These are phyloP conservation scores for Geranium brycei DNA, from an alignment of 345 rosid genomes.

Conservation along the genomic window DNA sequence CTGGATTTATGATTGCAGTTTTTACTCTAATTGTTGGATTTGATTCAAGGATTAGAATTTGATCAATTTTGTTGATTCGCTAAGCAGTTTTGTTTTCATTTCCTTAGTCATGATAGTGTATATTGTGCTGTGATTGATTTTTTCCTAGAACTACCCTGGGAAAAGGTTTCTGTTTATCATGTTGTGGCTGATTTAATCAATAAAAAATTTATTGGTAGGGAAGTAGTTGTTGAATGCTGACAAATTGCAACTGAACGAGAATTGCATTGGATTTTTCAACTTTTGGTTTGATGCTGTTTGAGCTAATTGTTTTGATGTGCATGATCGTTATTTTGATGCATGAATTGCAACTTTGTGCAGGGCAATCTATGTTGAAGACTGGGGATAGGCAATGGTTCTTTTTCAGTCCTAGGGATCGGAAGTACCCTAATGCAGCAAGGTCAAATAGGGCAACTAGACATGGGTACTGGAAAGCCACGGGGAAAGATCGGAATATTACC, in stretches of 20 bases:
- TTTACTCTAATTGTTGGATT: too few species aligned
- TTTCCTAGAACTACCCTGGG: too few species aligned
- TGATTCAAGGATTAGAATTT: too few species aligned
- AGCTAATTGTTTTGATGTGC: too few species aligned
- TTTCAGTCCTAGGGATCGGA: conserved; percentile 70
- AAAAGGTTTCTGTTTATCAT: too few species aligned
- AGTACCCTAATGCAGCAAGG: conserved; percentile 73
- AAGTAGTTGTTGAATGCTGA: not conserved
- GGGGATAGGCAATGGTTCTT: conserved; percentile 92
- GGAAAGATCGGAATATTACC: conserved; percentile 2
- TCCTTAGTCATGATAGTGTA: too few species aligned
- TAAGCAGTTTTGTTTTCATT: too few species aligned
- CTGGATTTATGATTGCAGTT: too few species aligned
- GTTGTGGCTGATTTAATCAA: not conserved
- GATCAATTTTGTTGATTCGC: too few species aligned
- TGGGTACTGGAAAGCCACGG: conserved; percentile 24
- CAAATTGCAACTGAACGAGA: not conserved
- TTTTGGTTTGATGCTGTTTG: not conserved
- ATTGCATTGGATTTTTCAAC: not conserved
- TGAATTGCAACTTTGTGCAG: conserved; percentile 22
- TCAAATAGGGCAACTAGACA: conserved; percentile 79
- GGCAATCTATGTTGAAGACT: conserved; percentile 64
- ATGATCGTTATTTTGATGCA: too few species aligned
- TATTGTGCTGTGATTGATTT: too few species aligned
- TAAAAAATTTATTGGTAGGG: not conserved